Percentiles rank a stretch among this genome's conserved stretches.
phyloP scores from a whole-genome alignment of 768 basidiomycete species.

The Xerocomellus chrysenteron region DNA sequence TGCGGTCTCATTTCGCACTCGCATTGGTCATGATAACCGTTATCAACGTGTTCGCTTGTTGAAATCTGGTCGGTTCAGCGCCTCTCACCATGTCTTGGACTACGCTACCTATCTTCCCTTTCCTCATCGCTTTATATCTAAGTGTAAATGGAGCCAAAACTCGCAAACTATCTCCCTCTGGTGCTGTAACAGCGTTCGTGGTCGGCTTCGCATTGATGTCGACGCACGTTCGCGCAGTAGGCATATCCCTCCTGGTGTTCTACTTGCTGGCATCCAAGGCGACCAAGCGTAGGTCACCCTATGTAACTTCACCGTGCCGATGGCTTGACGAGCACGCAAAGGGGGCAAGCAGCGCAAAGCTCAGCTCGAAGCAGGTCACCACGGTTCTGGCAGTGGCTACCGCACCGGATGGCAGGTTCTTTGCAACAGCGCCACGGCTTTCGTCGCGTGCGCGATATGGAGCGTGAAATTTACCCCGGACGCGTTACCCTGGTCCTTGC shows the following conservation, averaged over 20 bases:
- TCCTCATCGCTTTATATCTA: constrained; percentile 51
- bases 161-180: constrained; percentile 72
- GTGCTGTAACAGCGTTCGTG: constrained; percentile 72
- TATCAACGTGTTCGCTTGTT: too few species aligned
- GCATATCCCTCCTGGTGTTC: constrained; percentile 66
- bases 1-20: too few species aligned
- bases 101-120: constrained; percentile 40
- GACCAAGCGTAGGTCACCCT: constrained; percentile 63
- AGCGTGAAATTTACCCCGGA: constrained; percentile 53
- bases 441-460: constrained; percentile 63
- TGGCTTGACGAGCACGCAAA: constrained; percentile 22
- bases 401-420: constrained; percentile 80
- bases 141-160: constrained; percentile 70
- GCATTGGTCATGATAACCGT: too few species aligned
- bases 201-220: constrained; percentile 75
- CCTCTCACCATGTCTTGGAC: constrained; percentile 17
- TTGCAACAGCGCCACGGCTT: constrained; percentile 70
- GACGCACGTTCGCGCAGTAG: constrained; percentile 64
- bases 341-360: constrained; percentile 77
- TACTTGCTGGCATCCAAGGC: constrained; percentile 81
- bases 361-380: constrained; percentile 74
- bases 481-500: constrained; percentile 38
- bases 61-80: too few species aligned
- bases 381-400: constrained; percentile 58
- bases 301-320: background rate